A percentile compares a stretch with the other conserved stretches of the same genome.
Evolutionary conservation across 192 early-diverging fungal species (phyloP).

Genomic region (Diversispora epigaea): DNA sequence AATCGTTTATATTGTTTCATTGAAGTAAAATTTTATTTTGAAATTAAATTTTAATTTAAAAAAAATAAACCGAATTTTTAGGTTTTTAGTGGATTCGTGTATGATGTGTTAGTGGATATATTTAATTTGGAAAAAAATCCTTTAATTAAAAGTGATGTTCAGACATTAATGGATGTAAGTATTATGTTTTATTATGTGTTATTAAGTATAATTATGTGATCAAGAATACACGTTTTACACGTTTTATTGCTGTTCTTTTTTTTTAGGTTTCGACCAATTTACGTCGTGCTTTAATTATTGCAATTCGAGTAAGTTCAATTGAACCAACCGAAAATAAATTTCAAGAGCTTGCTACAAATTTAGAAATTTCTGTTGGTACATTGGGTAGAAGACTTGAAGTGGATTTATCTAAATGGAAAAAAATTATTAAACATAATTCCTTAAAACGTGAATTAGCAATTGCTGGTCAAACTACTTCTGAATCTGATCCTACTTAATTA

Average conservation of each 20-base stretch:
- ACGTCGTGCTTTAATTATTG: constrained; percentile 1
- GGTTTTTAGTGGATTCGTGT: constrained; percentile 17
- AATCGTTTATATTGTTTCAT: background rate
- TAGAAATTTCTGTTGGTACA: background rate
- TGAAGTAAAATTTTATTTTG: background rate
- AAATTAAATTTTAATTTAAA: background rate
- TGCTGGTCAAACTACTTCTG: background rate
- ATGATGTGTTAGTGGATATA: constrained; percentile 16
- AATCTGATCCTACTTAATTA: too few relatives aligned
- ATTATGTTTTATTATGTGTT: background rate
- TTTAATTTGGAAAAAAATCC: constrained; percentile 9
- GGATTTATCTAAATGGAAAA: background rate
- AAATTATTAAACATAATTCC: background rate
- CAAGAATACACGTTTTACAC: background rate
- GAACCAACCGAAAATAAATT: background rate
- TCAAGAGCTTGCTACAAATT: constrained; percentile 17
- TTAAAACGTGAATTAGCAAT: background rate
- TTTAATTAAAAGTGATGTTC: background rate
- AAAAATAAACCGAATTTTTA: background rate
- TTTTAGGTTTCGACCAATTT: background rate
- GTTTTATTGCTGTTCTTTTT: background rate
- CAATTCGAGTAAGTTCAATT: background rate
- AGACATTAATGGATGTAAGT: background rate
- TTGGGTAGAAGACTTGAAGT: background rate
- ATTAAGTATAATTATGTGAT: background rate